Conservation (phyloP, 2,329 filamentous ascomycete species). For the Trichoderma arundinaceum region DNA sequence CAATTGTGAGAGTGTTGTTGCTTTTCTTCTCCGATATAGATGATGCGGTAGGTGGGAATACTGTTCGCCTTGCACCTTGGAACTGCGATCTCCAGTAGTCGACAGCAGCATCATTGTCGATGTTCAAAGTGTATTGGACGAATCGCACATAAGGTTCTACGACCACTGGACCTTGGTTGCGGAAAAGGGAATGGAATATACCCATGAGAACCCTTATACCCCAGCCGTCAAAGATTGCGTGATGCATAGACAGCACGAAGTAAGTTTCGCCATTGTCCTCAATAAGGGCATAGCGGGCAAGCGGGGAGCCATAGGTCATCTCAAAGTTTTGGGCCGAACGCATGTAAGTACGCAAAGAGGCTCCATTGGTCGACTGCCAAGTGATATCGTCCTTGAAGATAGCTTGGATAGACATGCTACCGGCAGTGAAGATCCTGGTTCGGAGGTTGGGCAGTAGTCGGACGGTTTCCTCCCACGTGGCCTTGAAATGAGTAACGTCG, state of each 20-base stretch:
- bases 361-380: conserved; percentile 7
- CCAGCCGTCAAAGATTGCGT: conserved; percentile 36
- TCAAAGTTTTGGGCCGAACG: neutral
- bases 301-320: conserved; percentile 19
- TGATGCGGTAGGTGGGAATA: conserved; percentile 25
- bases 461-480: conserved; percentile 34
- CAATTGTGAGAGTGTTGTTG: conserved; percentile 7
- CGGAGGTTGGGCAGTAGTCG: conserved; percentile 33
- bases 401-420: conserved; percentile 28
- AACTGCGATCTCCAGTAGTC: conserved; percentile 33
- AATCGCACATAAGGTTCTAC: conserved; percentile 25
- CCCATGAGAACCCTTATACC: conserved; percentile 16
- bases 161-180: neutral
- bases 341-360: conserved; percentile 17
- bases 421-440: conserved; percentile 34
- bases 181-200: neutral
- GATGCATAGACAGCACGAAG: conserved; percentile 34
- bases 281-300: conserved; percentile 20
- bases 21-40: neutral
- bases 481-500: conserved; percentile 32
- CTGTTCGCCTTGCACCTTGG: conserved; percentile 20
- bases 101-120: conserved; percentile 20
- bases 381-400: conserved; percentile 31
- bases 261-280: conserved; percentile 3
- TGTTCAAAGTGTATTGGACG: conserved; percentile 15